These are phyloP conservation scores for Penicillium verrucosum DNA, from an alignment of 2,329 filamentous ascomycete genomes.

Conservation along the genomic window DNA sequence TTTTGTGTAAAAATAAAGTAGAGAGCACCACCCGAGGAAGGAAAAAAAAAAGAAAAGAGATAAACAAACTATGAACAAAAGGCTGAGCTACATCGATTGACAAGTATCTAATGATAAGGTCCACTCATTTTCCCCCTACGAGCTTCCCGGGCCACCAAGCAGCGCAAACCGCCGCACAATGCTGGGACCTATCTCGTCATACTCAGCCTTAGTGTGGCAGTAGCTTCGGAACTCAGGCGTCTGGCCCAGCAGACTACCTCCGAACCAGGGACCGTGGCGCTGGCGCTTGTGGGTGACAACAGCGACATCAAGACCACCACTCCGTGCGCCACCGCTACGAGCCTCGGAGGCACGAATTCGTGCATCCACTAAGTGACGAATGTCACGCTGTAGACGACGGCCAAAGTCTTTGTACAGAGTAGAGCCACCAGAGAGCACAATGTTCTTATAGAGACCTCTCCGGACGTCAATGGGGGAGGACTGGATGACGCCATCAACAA, in stretches of 20 bases:
- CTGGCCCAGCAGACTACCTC: constrained; percentile 91
- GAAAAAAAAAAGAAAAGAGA: constrained; percentile 14
- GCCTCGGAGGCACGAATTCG: constrained; percentile 90
- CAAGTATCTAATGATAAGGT: constrained; percentile 21
- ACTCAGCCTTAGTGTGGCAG: constrained; percentile 88
- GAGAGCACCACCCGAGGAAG: constrained; percentile 10
- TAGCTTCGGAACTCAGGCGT: constrained; percentile 98
- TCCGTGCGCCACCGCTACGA: constrained; percentile 85
- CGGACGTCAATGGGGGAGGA: constrained; percentile 96
- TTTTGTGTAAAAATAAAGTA: constrained; percentile 12
- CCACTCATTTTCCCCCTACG: constrained; percentile 28
- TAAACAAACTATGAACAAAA: constrained; percentile 31
- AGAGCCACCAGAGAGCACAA: constrained; percentile 93
- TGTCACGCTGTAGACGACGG: constrained; percentile 90
- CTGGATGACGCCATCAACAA: constrained; percentile 96
- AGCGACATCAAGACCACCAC: constrained; percentile 91
- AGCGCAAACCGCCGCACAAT: constrained; percentile 94
- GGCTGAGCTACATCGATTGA: constrained; percentile 24
- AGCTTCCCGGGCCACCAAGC: constrained; percentile 77
- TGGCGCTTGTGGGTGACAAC: constrained; percentile 98
- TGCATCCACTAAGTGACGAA: constrained; percentile 90
- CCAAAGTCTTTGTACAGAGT: constrained; percentile 99
- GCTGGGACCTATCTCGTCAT: constrained; percentile 92
- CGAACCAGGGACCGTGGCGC: constrained; percentile 97
- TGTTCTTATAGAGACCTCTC: constrained; percentile 98